Evolutionary conservation across 176 grass and related monocot genomes (phyloP), one percentile per base, ranked within the genome.

Genomic region (Cenchrus fungigraminus): DNA sequence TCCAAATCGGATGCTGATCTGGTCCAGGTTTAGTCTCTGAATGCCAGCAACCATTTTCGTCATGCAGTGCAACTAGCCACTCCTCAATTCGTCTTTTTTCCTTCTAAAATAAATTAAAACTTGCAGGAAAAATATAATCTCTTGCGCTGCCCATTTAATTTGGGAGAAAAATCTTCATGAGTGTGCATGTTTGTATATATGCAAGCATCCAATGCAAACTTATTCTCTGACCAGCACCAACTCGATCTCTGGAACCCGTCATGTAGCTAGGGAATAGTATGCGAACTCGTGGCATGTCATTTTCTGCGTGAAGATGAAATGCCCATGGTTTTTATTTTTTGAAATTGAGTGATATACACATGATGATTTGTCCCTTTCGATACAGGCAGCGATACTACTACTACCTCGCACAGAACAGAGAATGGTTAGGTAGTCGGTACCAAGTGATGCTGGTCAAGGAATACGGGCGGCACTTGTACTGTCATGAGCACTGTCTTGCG

Each of bases 21-120:
- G 2, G 76, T 79, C 72, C 50, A 68, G 34, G 61, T 32, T 80
- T 80, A 53, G 62, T 80, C 78, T 40, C 16, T 6, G 32, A 80
- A 54, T 53, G 78, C 79, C 75, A 34, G 34, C 78, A 40, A 25
- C 85, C 15, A 37, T 44, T 17, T 29, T 81, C 61, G 12, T 76
- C 43, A 15, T 14, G 19, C 29, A 37, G 14, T 76, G 44, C 63
- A 37, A 45, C 25, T 53, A 52, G 63, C 79, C 66, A 72, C n/a
- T 61, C 43, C 3, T 40, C 37, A 2, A 40, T 40, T 40, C 37
- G 37, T 40, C 25, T 40, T 40, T 40, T 40, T 4, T 40, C 3
- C 37, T 40, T 40, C 37, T 40, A 40, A 40, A 40, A 40, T 40
- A 40, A 40, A 40, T 40, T 40, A 40, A 40, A 40, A 40, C 37